Conservation (phyloP, 1,284 basidiomycete species). For the Spongiforma sp. region DNA sequence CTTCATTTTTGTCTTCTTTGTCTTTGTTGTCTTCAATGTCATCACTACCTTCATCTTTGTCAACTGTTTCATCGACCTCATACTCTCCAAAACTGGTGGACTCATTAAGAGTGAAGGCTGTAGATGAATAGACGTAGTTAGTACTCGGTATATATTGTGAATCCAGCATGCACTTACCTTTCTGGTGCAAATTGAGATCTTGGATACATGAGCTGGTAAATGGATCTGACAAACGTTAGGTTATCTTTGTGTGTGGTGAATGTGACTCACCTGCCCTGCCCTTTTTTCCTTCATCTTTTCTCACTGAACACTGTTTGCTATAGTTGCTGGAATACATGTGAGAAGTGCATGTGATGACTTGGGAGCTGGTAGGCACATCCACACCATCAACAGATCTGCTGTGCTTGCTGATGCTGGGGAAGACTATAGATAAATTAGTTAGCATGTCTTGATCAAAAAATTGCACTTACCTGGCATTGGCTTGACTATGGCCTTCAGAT, state of each 20-base stretch:
- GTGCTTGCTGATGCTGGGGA: not conserved
- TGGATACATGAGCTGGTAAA: not conserved
- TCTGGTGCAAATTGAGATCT: not conserved
- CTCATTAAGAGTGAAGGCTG: not conserved
- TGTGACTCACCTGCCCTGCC: not conserved
- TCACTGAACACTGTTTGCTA: no score
- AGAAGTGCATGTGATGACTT: no score
- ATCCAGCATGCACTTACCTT: not conserved
- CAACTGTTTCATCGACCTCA: not conserved
- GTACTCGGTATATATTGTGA: not conserved
- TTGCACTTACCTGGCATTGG: not conserved
- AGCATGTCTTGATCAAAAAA: not conserved
- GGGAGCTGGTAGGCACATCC: no score
- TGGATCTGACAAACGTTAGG: not conserved
- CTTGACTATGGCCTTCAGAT: no score
- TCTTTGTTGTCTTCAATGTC: not conserved
- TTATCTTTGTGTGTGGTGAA: not conserved
- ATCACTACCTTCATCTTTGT: not conserved
- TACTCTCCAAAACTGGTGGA: not conserved
- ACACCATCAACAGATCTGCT: no score
- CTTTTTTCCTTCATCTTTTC: not conserved
- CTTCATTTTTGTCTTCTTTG: not conserved
- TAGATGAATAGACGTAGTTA: not conserved
- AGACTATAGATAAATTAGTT: not conserved
- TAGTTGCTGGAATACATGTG: no score